These are phyloP conservation scores for Phytophthora citrophthora DNA, from an alignment of 352 stramenopile species.

Conservation along the genomic window DNA sequence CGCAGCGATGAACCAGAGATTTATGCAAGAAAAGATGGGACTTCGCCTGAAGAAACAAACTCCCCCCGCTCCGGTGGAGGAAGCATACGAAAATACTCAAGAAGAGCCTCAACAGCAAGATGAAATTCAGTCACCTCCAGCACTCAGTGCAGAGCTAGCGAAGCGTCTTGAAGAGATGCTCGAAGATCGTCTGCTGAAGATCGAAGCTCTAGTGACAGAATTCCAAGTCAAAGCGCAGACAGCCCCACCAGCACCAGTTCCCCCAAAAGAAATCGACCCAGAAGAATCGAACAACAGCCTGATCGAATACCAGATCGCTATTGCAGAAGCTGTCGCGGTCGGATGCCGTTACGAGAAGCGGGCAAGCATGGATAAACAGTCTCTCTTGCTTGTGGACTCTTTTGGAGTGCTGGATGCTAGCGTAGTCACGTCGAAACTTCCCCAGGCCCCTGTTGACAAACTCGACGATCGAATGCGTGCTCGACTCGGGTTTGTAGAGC, in stretches of 20 bases:
- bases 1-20: slow-evolving; percentile 54
- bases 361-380: slow-evolving; percentile 1
- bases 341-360: slow-evolving; percentile 30
- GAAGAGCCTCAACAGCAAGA: background rate
- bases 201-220: slow-evolving; percentile 28
- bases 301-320: slow-evolving; percentile 20
- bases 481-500: slow-evolving; percentile 37
- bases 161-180: slow-evolving; percentile 28
- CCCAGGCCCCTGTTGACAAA: slow-evolving; percentile 9
- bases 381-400: slow-evolving; percentile 1
- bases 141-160: slow-evolving; percentile 12
- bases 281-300: slow-evolving; percentile 1
- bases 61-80: slow-evolving; percentile 4
- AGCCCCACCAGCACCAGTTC: background rate
- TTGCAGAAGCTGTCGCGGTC: slow-evolving; percentile 28
- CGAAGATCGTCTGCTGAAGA: slow-evolving; percentile 35
- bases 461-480: slow-evolving; percentile 38
- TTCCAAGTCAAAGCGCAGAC: slow-evolving; percentile 11
- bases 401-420: slow-evolving; percentile 29
- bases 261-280: background rate
- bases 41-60: slow-evolving; percentile 44
- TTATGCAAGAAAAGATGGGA: slow-evolving; percentile 59
- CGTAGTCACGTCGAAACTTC: background rate
- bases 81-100: background rate
- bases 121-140: background rate